Conservation (phyloP, 495 filamentous ascomycete genomes). For the Platismatia glauca region DNA sequence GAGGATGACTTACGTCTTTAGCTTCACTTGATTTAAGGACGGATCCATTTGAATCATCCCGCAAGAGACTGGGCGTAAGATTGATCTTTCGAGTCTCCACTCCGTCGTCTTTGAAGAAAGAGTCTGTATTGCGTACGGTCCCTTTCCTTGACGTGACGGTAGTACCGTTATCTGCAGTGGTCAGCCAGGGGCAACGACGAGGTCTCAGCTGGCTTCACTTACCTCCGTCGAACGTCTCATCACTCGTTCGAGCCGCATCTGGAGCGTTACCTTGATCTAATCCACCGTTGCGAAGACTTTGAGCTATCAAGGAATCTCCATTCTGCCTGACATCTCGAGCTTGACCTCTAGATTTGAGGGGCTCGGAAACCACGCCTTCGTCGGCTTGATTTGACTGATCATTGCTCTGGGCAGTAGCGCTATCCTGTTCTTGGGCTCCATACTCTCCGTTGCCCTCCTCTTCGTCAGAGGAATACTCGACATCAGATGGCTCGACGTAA, state of each 20-base stretch:
- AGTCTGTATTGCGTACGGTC: conserved; percentile 79
- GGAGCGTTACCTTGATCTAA: conserved; percentile 27
- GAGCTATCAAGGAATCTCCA: conserved; percentile 9
- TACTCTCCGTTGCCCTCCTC: conserved; percentile 52
- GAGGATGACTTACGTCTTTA: conserved; percentile 44
- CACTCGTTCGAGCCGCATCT: conserved; percentile 47
- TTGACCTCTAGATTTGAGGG: conserved; percentile 32
- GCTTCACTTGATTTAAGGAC: conserved; percentile 50
- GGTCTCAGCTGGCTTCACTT: conserved; percentile 25
- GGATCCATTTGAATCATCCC: conserved; percentile 64
- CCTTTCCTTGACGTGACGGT: conserved; percentile 70
- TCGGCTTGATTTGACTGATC: conserved; percentile 23
- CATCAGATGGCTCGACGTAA: conserved; percentile 83
- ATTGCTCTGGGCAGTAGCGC: conserved; percentile 25
- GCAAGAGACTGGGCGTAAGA: conserved; percentile 85
- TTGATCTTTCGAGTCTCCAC: conserved; percentile 96
- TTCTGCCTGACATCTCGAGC: conserved; percentile 12
- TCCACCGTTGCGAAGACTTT: conserved; percentile 20
- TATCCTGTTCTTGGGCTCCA: conserved; percentile 30
- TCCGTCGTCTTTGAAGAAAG: conserved; percentile 93
- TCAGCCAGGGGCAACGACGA: conserved; percentile 9
- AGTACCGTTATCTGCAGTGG: conserved; percentile 39
- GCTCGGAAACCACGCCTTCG: conserved; percentile 40
- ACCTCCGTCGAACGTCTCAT: conserved; percentile 54
- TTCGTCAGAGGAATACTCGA: conserved; percentile 85